These are phyloP conservation scores for Coemansia furcata DNA, from an alignment of 192 early-diverging fungal species.

Conservation along the genomic window DNA sequence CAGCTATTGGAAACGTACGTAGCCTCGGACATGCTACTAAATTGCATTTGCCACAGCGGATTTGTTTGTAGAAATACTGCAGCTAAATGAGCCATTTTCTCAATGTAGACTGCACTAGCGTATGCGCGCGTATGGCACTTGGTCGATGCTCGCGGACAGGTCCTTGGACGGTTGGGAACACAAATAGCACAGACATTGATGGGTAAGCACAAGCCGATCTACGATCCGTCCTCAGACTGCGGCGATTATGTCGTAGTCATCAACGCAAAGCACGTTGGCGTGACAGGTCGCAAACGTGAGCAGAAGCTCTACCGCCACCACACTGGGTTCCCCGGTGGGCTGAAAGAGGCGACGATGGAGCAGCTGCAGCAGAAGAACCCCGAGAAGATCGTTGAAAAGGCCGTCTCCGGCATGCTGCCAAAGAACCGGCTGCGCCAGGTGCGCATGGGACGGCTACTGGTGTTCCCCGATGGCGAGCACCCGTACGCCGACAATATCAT, in stretches of 20 bases:
- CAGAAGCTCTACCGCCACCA: conserved; percentile 89
- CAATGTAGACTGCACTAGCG: conserved; percentile 69
- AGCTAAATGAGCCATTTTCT: not conserved
- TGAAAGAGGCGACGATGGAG: conserved; percentile 76
- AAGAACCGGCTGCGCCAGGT: conserved; percentile 86
- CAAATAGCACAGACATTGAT: conserved; percentile 86
- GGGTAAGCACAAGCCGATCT: conserved; percentile 96
- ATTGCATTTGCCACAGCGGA: not conserved
- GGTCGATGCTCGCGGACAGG: conserved; percentile 82
- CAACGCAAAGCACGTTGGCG: conserved; percentile 77
- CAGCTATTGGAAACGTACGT: conserved; percentile 51
- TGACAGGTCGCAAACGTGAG: conserved; percentile 81
- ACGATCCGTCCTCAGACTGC: conserved; percentile 84
- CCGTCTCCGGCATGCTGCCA: conserved; percentile 91
- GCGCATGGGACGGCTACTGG: conserved; percentile 69
- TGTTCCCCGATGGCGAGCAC: conserved; percentile 84
- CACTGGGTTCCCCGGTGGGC: conserved; percentile 79
- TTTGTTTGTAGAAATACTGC: not conserved
- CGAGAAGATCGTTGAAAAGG: conserved; percentile 80
- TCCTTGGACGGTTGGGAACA: conserved; percentile 83
- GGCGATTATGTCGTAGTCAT: conserved; percentile 97
- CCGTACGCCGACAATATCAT: conserved; percentile 85
- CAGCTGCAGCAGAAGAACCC: conserved; percentile 74
- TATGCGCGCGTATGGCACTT: conserved; percentile 91
- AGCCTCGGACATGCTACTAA: not conserved